Evolutionary conservation across 116 monocot genomes (phyloP).

Genomic region (Iris pallida): DNA sequence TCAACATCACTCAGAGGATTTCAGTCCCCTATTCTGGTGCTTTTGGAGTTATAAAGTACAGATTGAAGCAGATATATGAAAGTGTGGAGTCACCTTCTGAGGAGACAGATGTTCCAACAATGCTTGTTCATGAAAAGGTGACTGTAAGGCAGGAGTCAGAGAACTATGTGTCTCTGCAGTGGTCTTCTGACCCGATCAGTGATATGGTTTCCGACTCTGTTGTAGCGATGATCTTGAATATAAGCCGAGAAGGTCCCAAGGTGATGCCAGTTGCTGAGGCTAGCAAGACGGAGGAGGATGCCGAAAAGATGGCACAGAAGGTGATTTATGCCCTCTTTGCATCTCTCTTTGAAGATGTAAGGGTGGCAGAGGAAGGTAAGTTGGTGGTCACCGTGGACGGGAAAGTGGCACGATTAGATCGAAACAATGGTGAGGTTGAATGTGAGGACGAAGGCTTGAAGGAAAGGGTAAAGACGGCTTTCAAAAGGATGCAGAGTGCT

Average conservation of each 20-base stretch:
- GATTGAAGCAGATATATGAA: slow-evolving; percentile 92
- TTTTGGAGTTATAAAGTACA: slow-evolving; percentile 78
- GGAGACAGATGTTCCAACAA: slow-evolving; percentile 50
- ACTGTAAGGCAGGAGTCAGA: slow-evolving; percentile 79
- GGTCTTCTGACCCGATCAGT: slow-evolving; percentile 84
- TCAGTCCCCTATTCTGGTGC: slow-evolving; percentile 81
- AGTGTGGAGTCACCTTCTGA: slow-evolving; percentile 57
- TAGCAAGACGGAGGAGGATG: slow-evolving; percentile 55
- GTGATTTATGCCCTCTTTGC: slow-evolving; percentile 63
- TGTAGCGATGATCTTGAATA: slow-evolving; percentile 86
- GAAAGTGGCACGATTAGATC: slow-evolving; percentile 49
- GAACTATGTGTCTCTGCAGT: slow-evolving; percentile 65
- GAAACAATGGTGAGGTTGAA: slow-evolving; percentile 77
- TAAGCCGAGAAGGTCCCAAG: slow-evolving; percentile 74
- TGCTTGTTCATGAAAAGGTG: slow-evolving; percentile 80
- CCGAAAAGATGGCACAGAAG: slow-evolving; percentile 68
- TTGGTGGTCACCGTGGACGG: slow-evolving; percentile 81
- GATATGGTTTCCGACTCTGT: slow-evolving; percentile 98
- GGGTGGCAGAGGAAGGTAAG: slow-evolving; percentile 76
- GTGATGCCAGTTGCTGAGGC: slow-evolving; percentile 49
- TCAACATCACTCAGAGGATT: slow-evolving; percentile 82
- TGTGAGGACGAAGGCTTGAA: slow-evolving; percentile 65
- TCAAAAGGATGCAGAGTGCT: slow-evolving; percentile 65
- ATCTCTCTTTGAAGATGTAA: slow-evolving; percentile 85
- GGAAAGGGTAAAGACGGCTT: slow-evolving; percentile 79